Evolutionary conservation across 1,284 basidiomycete species (phyloP), one percentile per base, ranked within the genome.

Genomic region (Lentinus polychrous): DNA sequence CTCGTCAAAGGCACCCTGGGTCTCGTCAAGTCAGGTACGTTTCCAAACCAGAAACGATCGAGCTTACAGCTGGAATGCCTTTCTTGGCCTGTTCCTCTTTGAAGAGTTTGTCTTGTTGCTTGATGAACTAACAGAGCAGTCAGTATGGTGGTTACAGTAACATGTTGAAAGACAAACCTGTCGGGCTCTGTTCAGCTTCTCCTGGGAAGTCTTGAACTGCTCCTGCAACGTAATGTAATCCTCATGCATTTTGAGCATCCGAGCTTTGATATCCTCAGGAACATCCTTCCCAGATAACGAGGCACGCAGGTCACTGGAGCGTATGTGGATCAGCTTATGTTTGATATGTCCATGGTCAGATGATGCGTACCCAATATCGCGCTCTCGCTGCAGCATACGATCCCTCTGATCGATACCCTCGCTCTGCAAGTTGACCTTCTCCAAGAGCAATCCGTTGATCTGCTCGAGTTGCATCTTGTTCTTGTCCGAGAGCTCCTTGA

Each of bases 401-500:
- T 94, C 92, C 50, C 91, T 74, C 58, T 91, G 87, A 24, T 83
- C 83, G 55, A 94, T 91, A 20, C 88, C 83, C 42, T 92, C 88
- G 55, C 81, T 85, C 65, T 96, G 94, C 41, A 96, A 67, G 57
- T 79, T 89, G 49, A 96, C 86, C 71, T 97, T 97, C 64, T 97
- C 94, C 48, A 95, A 72, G 2, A 98, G 70, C 33, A 97, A 73
- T 4, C 67, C 76, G 57, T 94, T 93, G 62, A 94, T 81, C 65
- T 95, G 91, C 67, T 94, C 91, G 37, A 94, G 78, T 60, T 94
- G 91, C 83, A 94, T 90, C 58, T 83, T 78, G 63, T 88, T 90
- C 74, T 91, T 93, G 57, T 95, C 92, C 37, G 71, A 71, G 2
- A 91, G 72, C 22, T 86, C 83, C 50, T 76, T 79, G 60, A 92